Percentiles rank a stretch among this genome's conserved stretches.
phyloP scores from a whole-genome alignment of 2,329 filamentous ascomycete species.

The Penicillium griseofulvum region DNA sequence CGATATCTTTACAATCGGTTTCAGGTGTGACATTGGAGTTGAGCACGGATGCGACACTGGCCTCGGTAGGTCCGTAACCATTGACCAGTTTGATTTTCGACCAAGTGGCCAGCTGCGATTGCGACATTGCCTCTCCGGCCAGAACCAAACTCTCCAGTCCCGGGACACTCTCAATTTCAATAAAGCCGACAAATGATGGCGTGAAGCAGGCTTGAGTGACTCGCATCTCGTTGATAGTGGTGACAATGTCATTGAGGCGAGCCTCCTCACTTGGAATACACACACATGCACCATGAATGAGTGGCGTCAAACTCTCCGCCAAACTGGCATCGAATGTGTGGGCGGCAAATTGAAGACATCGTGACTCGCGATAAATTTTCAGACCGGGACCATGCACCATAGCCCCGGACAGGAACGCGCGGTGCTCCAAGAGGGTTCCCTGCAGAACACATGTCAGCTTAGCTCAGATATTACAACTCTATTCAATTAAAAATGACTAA shows the following conservation, averaged over 20 bases:
- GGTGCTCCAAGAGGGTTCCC: slow-evolving; percentile 64
- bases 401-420: slow-evolving; percentile 56
- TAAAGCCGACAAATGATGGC: slow-evolving; percentile 54
- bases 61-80: slow-evolving; percentile 47
- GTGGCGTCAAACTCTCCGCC: slow-evolving; percentile 53
- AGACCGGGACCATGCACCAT: slow-evolving; percentile 53
- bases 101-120: slow-evolving; percentile 38
- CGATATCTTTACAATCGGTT: slow-evolving; percentile 38
- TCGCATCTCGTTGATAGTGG: slow-evolving; percentile 52
- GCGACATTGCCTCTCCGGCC: slow-evolving; percentile 51
- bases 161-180: slow-evolving; percentile 46
- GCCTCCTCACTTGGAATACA: slow-evolving; percentile 56
- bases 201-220: slow-evolving; percentile 59
- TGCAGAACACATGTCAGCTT: slow-evolving; percentile 17
- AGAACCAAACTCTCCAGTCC: slow-evolving; percentile 44
- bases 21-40: slow-evolving; percentile 31
- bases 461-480: slow-evolving; percentile 6
- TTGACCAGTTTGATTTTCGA: slow-evolving; percentile 41
- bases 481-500: slow-evolving; percentile 10
- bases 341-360: slow-evolving; percentile 58
- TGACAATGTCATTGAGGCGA: slow-evolving; percentile 50
- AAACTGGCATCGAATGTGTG: slow-evolving; percentile 58
- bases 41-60: slow-evolving; percentile 36
- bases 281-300: slow-evolving; percentile 57
- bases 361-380: slow-evolving; percentile 49